Evolutionary conservation across 345 rosid species (phyloP), one percentile per base, ranked within the genome.

Genomic region (Reutealis trisperma): DNA sequence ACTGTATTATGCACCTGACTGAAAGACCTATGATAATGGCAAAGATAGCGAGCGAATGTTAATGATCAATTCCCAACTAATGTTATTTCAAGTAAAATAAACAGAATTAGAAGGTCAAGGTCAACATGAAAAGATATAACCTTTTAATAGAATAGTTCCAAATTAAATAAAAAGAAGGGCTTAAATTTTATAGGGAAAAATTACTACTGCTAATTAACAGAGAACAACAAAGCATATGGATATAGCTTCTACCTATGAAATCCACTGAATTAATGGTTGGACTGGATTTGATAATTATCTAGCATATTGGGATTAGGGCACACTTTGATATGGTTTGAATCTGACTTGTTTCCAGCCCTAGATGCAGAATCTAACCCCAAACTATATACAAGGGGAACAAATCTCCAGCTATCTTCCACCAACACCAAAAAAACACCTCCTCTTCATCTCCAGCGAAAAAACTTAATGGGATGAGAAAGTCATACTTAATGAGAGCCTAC

Each of bases 1-100:
- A 58, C 42, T 61, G 51, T 34, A 82, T 63, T 27, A 79, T 22
- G 58, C 64, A 37, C 63, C 72, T 65, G 15, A 69, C 42, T 24
- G 42, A 60, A 27, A 58, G 52, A 71, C 34, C 44, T 4, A 44
- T n/a, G 44, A 70, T 22, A 22, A 16, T 10, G 42, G 19, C 25
- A 78, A 66, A 47, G 21, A 67, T 1, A 7, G 41, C 3, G 11
- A 54, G 70, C 45, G 59, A 67, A 55, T 16, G 16, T 47, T 47
- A 21, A 37, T 4, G 55, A 37, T 45, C 16, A 70, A n/a, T 34
- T 42, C 13, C 60, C 24, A 32, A 66, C 4, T 42, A 24, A 63
- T 44, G 11, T 54, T 10, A 12, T 7, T 19, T 3, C 27, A 63
- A 42, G 32, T 10, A 47, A 37, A 64, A 24, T 9, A 25, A 55